Percentiles rank a stretch among this genome's conserved stretches.
These are phyloP conservation scores for Epichloe uncinata DNA, from an alignment of 2,329 filamentous ascomycete genomes.

Conservation along the genomic window DNA sequence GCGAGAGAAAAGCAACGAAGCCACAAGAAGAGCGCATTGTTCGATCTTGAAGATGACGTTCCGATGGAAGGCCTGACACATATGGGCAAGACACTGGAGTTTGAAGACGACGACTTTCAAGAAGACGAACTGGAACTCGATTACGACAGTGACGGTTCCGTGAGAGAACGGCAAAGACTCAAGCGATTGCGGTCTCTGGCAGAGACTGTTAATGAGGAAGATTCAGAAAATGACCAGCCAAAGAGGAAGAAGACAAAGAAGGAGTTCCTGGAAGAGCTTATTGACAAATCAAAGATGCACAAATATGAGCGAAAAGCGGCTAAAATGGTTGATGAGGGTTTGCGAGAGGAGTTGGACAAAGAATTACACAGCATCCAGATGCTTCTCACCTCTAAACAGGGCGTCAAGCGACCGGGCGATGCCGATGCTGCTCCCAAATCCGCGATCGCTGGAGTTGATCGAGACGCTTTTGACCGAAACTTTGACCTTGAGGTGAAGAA, in stretches of 20 bases:
- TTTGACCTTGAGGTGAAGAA: constrained; percentile 78
- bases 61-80: constrained; percentile 62
- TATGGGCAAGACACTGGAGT: constrained; percentile 58
- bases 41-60: constrained; percentile 70
- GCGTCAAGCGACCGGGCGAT: constrained; percentile 23
- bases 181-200: constrained; percentile 41
- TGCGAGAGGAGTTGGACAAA: constrained; percentile 73
- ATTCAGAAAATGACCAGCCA: constrained; percentile 41
- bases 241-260: constrained; percentile 89
- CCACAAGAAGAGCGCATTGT: constrained; percentile 66
- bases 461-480: constrained; percentile 62
- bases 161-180: constrained; percentile 38
- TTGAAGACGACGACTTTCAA: constrained; percentile 64
- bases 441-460: constrained; percentile 41
- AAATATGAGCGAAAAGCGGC: constrained; percentile 87
- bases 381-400: constrained; percentile 44
- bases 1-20: constrained; percentile 71
- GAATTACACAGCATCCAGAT: constrained; percentile 64
- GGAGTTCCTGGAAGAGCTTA: constrained; percentile 95
- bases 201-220: constrained; percentile 32
- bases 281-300: constrained; percentile 90
- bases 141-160: constrained; percentile 43
- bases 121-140: constrained; percentile 56
- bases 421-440: constrained; percentile 11
- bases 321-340: constrained; percentile 86